These are phyloP conservation scores for Claviceps sp. DNA, from an alignment of 2,329 filamentous ascomycete genomes.

Conservation along the genomic window DNA sequence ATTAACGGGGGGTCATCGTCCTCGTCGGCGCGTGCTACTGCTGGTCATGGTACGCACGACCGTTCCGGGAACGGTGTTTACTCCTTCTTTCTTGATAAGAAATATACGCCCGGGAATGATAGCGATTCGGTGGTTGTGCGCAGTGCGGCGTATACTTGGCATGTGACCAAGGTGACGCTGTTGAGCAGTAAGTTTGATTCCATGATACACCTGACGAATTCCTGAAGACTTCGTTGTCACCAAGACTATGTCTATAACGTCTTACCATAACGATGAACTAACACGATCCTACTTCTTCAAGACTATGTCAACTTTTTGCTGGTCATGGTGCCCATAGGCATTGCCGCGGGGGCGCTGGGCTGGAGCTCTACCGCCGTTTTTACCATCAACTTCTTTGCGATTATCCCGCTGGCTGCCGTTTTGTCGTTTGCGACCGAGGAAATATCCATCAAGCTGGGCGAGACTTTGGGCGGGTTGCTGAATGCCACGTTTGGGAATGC, in stretches of 20 bases:
- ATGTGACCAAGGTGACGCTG: conserved; percentile 42
- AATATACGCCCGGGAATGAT: conserved; percentile 37
- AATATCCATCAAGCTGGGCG: conserved; percentile 56
- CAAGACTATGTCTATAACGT: not conserved
- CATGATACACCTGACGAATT: no score
- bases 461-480: conserved; percentile 58
- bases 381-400: conserved; percentile 67
- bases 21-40: conserved; percentile 10
- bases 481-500: conserved; percentile 73
- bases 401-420: conserved; percentile 61
- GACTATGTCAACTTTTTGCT: conserved; percentile 57
- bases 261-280: not conserved
- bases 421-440: conserved; percentile 70
- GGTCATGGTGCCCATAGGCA: conserved; percentile 60
- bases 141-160: conserved; percentile 36
- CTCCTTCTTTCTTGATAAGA: conserved; percentile 35
- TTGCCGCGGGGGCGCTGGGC: conserved; percentile 46
- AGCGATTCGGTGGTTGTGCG: conserved; percentile 32
- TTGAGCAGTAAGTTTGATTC: conserved; percentile 38
- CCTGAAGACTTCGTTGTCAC: no score
- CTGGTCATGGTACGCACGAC: conserved; percentile 10
- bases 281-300: conserved; percentile 12
- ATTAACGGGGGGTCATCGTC: conserved; percentile 22
- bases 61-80: conserved; percentile 12
- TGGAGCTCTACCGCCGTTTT: conserved; percentile 59